Evolutionary conservation across 2,329 filamentous ascomycete species (phyloP), one percentile per base, ranked within the genome.

Genomic region (Talaromyces funiculosus): DNA sequence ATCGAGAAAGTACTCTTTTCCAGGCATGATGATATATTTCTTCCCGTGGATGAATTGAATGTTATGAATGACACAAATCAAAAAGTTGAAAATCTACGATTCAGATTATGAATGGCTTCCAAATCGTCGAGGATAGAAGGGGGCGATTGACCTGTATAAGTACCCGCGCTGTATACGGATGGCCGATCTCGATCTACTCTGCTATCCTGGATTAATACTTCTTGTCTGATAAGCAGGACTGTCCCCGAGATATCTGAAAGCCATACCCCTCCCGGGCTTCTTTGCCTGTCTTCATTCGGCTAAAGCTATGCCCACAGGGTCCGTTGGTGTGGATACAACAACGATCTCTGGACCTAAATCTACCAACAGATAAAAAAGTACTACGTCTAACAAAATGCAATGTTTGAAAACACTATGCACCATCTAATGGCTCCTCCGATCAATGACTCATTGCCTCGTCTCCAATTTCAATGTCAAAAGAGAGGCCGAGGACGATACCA

Each of bases 1-100:
- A 22, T 49, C 38, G 45, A 51, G 42, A n/a, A 59, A 47, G 18
- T 53, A 49, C 45, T 59, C 56, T 35, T 42, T 29, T 26, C 53
- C 56, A n/a, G 56, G 38, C 26, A 43, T 57, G 10, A 7, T 20
- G 47, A 33, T 33, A 33, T 22, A 14, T 29, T n/a, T 16, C n/a
- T 51, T 16, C 10, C 8, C 10, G 26, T 47, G 7, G 26, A 26
- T 53, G 20, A 20, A 14, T n/a, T 40, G 35, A 40, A n/a, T 33
- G 12, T 33, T 35, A 33, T 6, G 16, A 31, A 9, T 31, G 26
- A 2, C 9, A 12, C 16, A 33, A 12, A n/a, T 3, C 9, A 4
- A 10, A 6, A 51, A 35, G n/a, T 9, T 5, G 33, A 16, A 7
- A 2, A 4, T 12, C n/a, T 7, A 3, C 3, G 14, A 31, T 8